These are phyloP conservation scores for Geopyxis carbonaria DNA, from an alignment of 495 filamentous ascomycete species.

Conservation along the genomic window DNA sequence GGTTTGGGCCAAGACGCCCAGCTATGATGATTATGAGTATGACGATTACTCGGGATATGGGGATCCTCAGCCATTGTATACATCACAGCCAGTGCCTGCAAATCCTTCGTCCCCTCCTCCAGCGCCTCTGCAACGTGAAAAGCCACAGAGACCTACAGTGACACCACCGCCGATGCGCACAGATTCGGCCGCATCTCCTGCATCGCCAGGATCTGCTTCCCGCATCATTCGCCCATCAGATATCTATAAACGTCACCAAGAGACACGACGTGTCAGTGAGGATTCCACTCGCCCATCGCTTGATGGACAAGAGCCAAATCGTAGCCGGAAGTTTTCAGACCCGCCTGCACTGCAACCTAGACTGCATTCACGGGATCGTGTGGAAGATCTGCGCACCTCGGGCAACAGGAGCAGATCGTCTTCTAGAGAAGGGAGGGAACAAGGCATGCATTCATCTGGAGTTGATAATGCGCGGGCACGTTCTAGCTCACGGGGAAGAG, in stretches of 20 bases:
- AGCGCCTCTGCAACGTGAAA: too few species aligned
- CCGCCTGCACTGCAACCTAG: background rate
- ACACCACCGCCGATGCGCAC: too few species aligned
- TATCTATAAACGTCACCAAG: constrained; percentile 7
- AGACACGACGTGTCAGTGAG: background rate
- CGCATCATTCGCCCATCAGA: constrained; percentile 6
- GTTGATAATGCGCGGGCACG: too few species aligned
- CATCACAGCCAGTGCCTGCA: too few species aligned
- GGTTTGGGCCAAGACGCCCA: background rate
- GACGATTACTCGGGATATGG: background rate
- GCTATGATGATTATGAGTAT: constrained; percentile 3
- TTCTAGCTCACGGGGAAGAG: too few species aligned
- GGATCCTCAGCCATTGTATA: too few species aligned
- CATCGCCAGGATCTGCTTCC: constrained; percentile 3
- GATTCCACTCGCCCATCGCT: background rate
- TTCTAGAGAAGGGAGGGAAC: background rate
- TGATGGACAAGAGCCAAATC: background rate
- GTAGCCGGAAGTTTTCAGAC: background rate
- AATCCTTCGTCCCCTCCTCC: too few species aligned
- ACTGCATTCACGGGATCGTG: background rate
- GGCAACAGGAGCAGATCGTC: constrained; percentile 1
- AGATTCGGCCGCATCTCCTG: background rate
- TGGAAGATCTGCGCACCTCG: background rate
- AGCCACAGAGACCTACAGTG: too few species aligned
- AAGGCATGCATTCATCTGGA: too few species aligned